Evolutionary conservation across 805 yeast genomes (phyloP), one percentile per base, ranked within the genome.

Genomic region (Naumovozyma dairenensis): DNA sequence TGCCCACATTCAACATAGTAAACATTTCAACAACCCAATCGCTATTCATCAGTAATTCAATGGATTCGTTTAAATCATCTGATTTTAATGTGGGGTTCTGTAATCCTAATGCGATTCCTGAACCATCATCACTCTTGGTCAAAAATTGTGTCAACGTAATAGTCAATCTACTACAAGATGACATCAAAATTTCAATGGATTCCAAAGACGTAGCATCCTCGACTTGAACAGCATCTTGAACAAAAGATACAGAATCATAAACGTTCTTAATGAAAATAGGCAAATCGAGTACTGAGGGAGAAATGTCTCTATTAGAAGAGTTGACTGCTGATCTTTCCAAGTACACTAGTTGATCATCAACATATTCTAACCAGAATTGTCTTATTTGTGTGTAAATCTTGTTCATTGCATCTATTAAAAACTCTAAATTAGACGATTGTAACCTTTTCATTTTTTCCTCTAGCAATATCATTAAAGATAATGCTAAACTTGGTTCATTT

Each of bases 381-480:
- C 58, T 59, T 28, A 75, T 60, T 49, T 70, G 71, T 19, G 73
- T 74, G n/a, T 63, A 57, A 4, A 76, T 43, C 39, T 71, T 72
- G 21, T 62, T 64, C 40, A 79, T 61, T 33, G 68, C 62, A 25
- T 67, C 64, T 38, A 71, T 60, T 15, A 70, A 58, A 44, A 69
- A 83, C 42, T 82, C 94, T 48, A 79, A 86, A 50, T 73, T 71
- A 1, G 78, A 63, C 6, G 71, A 58, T 7, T 67, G 67, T 14
- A 65, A 49, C 8, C 45, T 49, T 16, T 45, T 46, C 5, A 60
- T 53, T 17, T 56, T 45, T 6, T 42, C 35, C 37, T 74, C 77
- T 7, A 74, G 43, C 25, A 63, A 51, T 2, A 65, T 45, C 29
- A 69, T 40, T 1, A 72, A 44, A 3, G 63, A 56, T 1, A 77